Evolutionary conservation across 2,329 filamentous ascomycete species (phyloP).

Genomic region (Colletotrichum tropicicola): DNA sequence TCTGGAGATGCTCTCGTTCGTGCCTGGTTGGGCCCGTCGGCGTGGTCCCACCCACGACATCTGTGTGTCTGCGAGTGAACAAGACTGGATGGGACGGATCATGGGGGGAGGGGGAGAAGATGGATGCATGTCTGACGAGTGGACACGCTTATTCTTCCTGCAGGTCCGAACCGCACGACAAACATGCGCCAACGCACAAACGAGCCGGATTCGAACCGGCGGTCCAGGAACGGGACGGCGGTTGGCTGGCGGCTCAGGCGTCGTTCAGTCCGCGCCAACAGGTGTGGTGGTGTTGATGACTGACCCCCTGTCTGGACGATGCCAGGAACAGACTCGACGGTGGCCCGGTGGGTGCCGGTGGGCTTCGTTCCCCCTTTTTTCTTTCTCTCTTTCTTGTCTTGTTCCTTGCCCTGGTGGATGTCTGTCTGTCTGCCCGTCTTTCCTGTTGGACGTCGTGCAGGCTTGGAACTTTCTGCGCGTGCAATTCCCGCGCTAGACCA

Average conservation of each 20-base stretch:
- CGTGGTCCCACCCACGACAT: background rate
- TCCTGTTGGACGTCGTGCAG: background rate
- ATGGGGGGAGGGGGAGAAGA: background rate
- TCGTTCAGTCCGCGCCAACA: background rate
- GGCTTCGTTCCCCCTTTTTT: constrained; percentile 10
- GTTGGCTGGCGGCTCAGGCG: constrained; percentile 25
- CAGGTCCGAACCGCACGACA: constrained; percentile 12
- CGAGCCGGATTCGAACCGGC: background rate
- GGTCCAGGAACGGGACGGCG: constrained; percentile 16
- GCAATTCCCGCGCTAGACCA: constrained; percentile 17
- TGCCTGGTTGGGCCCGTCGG: background rate
- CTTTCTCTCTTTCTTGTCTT: background rate
- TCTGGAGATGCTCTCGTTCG: background rate
- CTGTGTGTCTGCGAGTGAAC: background rate
- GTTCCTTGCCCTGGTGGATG: no score
- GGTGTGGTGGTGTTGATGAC: background rate
- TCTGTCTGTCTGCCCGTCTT: no score
- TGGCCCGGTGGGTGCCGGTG: background rate
- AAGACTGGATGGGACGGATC: background rate
- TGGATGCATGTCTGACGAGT: background rate
- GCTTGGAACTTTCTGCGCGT: no score
- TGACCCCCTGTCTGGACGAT: background rate
- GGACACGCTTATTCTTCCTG: background rate
- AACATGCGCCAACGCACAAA: background rate
- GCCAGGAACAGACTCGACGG: constrained; percentile 11